Conservation (phyloP, 2,329 filamentous ascomycete species). For the Pyrenophora graminea region DNA sequence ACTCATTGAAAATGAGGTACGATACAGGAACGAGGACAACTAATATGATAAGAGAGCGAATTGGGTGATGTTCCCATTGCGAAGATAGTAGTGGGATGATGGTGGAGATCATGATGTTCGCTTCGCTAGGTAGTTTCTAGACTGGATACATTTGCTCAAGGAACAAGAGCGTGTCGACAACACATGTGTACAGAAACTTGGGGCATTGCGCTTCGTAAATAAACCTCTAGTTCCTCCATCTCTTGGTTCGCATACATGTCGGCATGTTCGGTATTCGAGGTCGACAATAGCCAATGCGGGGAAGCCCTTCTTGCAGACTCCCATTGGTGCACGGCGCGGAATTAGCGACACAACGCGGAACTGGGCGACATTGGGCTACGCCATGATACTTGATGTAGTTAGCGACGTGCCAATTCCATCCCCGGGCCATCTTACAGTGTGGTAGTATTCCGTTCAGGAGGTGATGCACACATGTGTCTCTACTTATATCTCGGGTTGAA, state of each 20-base stretch:
- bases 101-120: constrained; percentile 34
- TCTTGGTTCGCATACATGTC: not conserved
- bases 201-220: not conserved
- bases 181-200: too few relatives aligned
- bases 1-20: constrained; percentile 47
- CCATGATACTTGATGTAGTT: not conserved
- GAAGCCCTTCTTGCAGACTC: constrained; percentile 3
- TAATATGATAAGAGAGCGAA: constrained; percentile 27
- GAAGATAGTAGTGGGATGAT: constrained; percentile 30
- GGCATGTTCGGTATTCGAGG: not conserved
- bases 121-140: not conserved
- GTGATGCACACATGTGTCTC: too few relatives aligned
- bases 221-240: not conserved
- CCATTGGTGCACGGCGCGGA: constrained; percentile 13
- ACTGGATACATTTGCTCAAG: not conserved
- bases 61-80: constrained; percentile 29
- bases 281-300: constrained; percentile 18
- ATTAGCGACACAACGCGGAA: constrained; percentile 22
- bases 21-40: constrained; percentile 36
- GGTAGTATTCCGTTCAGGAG: too few relatives aligned
- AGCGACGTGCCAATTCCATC: too few relatives aligned
- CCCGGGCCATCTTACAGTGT: not conserved
- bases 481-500: too few relatives aligned
- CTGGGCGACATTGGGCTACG: not conserved
- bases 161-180: not conserved